A percentile compares a stretch with the other conserved stretches of the same genome.
These are phyloP conservation scores for Achaetomiella virescens DNA, from an alignment of 495 filamentous ascomycete species.

Conservation along the genomic window DNA sequence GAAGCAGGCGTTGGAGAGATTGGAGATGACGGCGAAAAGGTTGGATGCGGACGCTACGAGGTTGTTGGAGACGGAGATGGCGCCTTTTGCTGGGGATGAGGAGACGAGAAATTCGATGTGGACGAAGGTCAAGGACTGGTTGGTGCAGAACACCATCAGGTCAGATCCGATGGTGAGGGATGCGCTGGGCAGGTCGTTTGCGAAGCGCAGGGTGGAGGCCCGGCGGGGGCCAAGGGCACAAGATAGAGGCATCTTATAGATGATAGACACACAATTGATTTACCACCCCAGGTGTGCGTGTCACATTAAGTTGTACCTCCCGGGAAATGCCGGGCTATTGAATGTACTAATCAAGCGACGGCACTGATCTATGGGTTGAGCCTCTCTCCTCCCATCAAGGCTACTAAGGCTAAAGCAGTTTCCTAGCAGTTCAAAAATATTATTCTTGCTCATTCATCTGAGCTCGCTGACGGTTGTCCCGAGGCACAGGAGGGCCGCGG, in stretches of 20 bases:
- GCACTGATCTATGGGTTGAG: too few species aligned
- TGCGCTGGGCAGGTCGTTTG: slow-evolving; percentile 57
- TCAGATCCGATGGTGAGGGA: slow-evolving; percentile 69
- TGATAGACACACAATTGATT: background rate
- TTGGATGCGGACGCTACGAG: slow-evolving; percentile 62
- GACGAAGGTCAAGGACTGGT: slow-evolving; percentile 65
- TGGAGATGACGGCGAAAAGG: slow-evolving; percentile 48
- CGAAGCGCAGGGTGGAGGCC: slow-evolving; percentile 53
- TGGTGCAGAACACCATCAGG: slow-evolving; percentile 68
- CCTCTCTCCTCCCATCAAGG: too few species aligned
- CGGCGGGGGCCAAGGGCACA: slow-evolving; percentile 49
- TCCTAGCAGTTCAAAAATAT: too few species aligned
- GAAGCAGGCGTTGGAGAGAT: slow-evolving; percentile 46
- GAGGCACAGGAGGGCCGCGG: too few species aligned
- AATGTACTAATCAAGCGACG: too few species aligned
- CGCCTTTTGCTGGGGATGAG: slow-evolving; percentile 72
- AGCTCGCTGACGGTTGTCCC: too few species aligned
- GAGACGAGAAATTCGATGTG: slow-evolving; percentile 53
- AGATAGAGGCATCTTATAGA: slow-evolving; percentile 20
- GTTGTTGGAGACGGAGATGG: slow-evolving; percentile 68
- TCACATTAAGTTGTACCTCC: too few species aligned
- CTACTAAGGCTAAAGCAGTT: too few species aligned
- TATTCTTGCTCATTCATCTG: too few species aligned
- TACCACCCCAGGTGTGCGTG: background rate
- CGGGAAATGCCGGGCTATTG: too few species aligned